Conservation (phyloP, 345 rosid species). For the Populus ilicifolia region DNA sequence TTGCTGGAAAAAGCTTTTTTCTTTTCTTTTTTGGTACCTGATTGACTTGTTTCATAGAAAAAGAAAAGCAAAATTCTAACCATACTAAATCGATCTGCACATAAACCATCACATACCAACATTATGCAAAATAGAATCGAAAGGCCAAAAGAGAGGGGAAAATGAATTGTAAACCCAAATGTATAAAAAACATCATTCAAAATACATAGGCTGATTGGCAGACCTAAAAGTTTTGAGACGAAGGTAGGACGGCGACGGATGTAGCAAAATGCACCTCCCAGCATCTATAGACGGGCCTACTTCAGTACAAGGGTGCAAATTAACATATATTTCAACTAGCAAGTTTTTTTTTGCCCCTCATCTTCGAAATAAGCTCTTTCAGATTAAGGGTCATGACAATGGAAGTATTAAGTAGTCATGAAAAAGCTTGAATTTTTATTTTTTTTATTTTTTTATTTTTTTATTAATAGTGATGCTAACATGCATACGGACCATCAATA, state of each 20-base stretch:
- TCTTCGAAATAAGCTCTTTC: neutral
- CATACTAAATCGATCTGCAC: neutral
- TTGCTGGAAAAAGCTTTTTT: neutral
- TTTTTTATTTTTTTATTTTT: neutral
- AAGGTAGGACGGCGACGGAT: neutral
- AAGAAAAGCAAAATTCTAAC: neutral
- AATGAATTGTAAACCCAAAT: neutral
- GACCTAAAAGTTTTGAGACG: neutral
- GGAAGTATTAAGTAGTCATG: neutral
- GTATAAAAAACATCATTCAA: neutral
- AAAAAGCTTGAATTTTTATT: neutral
- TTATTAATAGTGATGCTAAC: neutral
- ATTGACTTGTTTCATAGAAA: neutral
- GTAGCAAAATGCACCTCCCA: neutral
- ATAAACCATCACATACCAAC: neutral
- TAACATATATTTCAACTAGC: neutral
- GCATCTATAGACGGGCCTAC: no score
- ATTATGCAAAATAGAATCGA: neutral
- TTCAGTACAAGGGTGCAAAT: neutral
- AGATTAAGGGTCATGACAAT: neutral
- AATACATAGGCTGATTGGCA: neutral
- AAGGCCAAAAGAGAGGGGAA: neutral
- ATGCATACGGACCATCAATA: neutral
- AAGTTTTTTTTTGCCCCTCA: neutral
- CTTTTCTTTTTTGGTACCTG: neutral